These are phyloP conservation scores for Blastocystis hominis DNA, from an alignment of 352 stramenopile species.

Conservation along the genomic window DNA sequence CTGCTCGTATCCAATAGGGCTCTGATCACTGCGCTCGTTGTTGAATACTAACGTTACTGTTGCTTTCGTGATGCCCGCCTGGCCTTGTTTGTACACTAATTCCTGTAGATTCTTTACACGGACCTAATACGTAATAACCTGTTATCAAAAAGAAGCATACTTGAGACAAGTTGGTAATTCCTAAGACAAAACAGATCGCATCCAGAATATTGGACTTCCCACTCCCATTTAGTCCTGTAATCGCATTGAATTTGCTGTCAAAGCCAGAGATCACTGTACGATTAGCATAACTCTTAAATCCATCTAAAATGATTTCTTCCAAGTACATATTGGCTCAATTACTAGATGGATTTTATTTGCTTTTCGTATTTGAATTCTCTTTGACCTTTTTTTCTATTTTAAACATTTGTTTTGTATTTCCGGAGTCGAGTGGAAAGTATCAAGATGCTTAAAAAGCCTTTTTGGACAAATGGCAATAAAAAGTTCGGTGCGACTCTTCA, in stretches of 20 bases:
- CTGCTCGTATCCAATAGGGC: slow-evolving; percentile 89
- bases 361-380: too few relatives aligned
- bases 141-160: not conserved
- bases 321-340: slow-evolving; percentile 88
- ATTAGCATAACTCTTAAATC: slow-evolving; percentile 99
- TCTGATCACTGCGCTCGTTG: slow-evolving; percentile 82
- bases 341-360: too few relatives aligned
- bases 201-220: slow-evolving; percentile 99
- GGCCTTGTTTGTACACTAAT: slow-evolving; percentile 99
- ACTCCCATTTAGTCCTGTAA: slow-evolving; percentile 96
- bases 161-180: slow-evolving; percentile 94
- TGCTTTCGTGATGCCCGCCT: slow-evolving; percentile 95
- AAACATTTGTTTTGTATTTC: too few relatives aligned
- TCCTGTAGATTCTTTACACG: slow-evolving; percentile 94
- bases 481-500: too few relatives aligned
- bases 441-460: too few relatives aligned
- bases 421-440: too few relatives aligned
- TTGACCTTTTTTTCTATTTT: too few relatives aligned
- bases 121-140: slow-evolving; percentile 65
- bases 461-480: too few relatives aligned
- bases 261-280: slow-evolving; percentile 94
- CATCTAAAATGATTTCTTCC: slow-evolving; percentile 97
- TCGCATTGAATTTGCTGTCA: slow-evolving; percentile 97
- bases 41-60: slow-evolving; percentile 97
- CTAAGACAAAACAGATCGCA: slow-evolving; percentile 97